A percentile compares a stretch with the other conserved stretches of the same genome.
These are phyloP conservation scores for Cudoniella acicularis DNA, from an alignment of 495 filamentous ascomycete species.

Conservation along the genomic window DNA sequence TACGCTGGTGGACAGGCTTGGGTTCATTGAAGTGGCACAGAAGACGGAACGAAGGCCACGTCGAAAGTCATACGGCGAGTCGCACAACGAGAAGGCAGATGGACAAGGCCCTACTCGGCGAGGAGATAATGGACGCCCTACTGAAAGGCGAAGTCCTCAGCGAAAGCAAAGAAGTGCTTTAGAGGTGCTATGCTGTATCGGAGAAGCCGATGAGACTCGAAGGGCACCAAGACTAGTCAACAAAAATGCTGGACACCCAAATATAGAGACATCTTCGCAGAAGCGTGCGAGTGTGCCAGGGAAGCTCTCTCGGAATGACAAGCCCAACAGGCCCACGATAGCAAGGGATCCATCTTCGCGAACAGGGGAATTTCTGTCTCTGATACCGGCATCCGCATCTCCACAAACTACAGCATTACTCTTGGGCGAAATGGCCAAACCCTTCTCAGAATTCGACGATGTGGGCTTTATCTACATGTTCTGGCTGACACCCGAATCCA, in stretches of 20 bases:
- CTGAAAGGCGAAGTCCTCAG: slow-evolving; percentile 1
- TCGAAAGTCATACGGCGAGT: slow-evolving; percentile 2
- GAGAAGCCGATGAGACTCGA: slow-evolving; percentile 15
- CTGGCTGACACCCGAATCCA: slow-evolving; percentile 70
- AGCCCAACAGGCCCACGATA: slow-evolving; percentile 13
- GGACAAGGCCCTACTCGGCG: neutral
- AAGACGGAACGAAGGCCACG: slow-evolving; percentile 11
- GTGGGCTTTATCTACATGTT: slow-evolving; percentile 98
- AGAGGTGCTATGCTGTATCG: slow-evolving; percentile 23
- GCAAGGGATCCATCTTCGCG: slow-evolving; percentile 30
- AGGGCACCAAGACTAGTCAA: slow-evolving; percentile 22
- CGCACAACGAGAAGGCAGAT: slow-evolving; percentile 6
- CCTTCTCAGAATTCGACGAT: slow-evolving; percentile 72
- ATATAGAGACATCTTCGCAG: slow-evolving; percentile 5
- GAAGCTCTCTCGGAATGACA: neutral
- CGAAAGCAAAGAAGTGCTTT: slow-evolving; percentile 16
- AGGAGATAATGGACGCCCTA: neutral
- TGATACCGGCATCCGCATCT: slow-evolving; percentile 61
- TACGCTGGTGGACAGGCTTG: slow-evolving; percentile 73
- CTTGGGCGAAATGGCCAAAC: slow-evolving; percentile 75
- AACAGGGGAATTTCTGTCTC: slow-evolving; percentile 55
- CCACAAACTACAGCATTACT: slow-evolving; percentile 63
- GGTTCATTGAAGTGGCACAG: slow-evolving; percentile 48
- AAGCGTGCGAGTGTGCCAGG: neutral
- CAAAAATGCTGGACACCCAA: neutral